Conservation (phyloP, 2,329 filamentous ascomycete species). For the Fusarium marasasianum region DNA sequence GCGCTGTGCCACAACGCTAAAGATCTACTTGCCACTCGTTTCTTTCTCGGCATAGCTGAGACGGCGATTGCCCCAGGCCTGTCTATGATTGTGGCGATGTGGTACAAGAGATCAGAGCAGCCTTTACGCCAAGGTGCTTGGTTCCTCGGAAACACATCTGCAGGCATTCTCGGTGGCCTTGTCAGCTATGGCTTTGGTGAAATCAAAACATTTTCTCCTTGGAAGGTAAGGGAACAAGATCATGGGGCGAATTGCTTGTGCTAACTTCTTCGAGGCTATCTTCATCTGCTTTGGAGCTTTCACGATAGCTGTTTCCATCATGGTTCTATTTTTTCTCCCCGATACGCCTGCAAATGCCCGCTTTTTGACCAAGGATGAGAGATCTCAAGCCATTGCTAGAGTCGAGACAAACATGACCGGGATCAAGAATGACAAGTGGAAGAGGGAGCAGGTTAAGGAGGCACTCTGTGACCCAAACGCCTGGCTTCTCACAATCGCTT, state of each 20-base stretch:
- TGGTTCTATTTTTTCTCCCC: neutral
- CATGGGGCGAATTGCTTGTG: no score
- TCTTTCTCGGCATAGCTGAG: neutral
- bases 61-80: neutral
- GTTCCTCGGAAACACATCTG: neutral
- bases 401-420: slow-evolving; percentile 3
- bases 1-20: neutral
- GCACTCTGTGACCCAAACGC: neutral
- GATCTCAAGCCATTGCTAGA: neutral
- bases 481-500: neutral
- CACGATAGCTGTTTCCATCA: neutral
- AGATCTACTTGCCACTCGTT: neutral
- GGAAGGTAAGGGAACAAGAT: neutral
- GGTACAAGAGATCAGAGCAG: neutral
- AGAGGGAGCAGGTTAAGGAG: neutral
- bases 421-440: neutral
- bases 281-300: neutral
- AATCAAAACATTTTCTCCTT: neutral
- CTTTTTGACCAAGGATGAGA: slow-evolving; percentile 1
- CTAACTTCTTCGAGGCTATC: neutral
- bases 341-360: neutral
- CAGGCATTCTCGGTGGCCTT: neutral
- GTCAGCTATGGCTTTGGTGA: neutral
- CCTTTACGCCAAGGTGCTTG: neutral
- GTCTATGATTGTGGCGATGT: neutral